Evolutionary conservation across 345 rosid species (phyloP).

Genomic region (Excoecaria agallocha): DNA sequence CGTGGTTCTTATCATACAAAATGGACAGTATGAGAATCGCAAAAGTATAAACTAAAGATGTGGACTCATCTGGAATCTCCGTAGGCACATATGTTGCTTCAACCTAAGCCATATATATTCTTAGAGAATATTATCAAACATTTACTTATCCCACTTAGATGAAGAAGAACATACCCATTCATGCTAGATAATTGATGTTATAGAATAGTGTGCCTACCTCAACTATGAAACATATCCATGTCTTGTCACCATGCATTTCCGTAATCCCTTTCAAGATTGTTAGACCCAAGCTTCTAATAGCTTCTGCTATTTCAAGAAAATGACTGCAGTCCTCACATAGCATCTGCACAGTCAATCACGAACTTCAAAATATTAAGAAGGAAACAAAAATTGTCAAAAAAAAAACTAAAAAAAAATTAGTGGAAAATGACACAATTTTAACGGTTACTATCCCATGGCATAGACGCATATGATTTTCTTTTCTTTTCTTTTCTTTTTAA

Average conservation of each 20-base stretch:
- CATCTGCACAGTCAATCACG: slow-evolving; percentile 57
- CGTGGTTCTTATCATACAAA: not conserved
- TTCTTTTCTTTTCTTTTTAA: not conserved
- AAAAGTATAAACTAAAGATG: not conserved
- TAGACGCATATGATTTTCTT: not conserved
- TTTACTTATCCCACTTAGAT: not conserved
- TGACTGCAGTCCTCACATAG: slow-evolving; percentile 83
- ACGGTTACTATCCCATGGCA: not conserved
- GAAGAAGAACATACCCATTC: not conserved
- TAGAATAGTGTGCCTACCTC: slow-evolving; percentile 53
- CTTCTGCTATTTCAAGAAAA: slow-evolving; percentile 94
- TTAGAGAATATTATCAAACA: not conserved
- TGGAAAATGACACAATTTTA: not conserved
- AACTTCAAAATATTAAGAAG: slow-evolving; percentile 4
- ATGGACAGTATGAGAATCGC: not conserved
- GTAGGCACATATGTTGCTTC: not conserved
- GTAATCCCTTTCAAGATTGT: slow-evolving; percentile 83
- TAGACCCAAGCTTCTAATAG: slow-evolving; percentile 77
- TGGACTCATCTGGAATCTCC: not conserved
- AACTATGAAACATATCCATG: slow-evolving; percentile 84
- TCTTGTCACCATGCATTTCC: slow-evolving; percentile 70
- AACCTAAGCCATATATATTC: not conserved
- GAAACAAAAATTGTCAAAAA: too few relatives aligned
- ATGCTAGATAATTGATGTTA: slow-evolving; percentile 12
- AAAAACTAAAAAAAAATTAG: too few relatives aligned